These are phyloP conservation scores for Schizopora paradoxa DNA, from an alignment of 1,284 basidiomycete genomes.

Conservation along the genomic window DNA sequence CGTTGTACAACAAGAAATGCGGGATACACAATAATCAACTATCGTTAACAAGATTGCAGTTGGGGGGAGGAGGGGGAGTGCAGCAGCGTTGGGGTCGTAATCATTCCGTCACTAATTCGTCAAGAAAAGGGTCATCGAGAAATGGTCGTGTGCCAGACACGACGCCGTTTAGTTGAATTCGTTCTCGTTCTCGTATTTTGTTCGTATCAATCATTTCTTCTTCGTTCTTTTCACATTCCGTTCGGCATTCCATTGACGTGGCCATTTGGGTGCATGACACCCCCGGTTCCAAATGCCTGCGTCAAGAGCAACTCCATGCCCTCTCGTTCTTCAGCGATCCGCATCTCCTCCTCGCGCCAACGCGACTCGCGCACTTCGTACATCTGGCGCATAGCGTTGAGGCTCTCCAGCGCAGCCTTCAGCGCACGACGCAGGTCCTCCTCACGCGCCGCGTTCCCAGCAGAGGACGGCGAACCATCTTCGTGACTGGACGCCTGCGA, in stretches of 20 bases:
- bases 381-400: constrained; percentile 53
- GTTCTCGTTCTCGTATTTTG: too few species aligned
- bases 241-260: constrained; percentile 21
- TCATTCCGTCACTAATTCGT: too few species aligned
- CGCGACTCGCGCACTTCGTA: constrained; percentile 62
- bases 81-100: too few species aligned
- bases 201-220: too few species aligned
- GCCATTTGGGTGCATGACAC: constrained; percentile 17
- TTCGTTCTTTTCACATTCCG: too few species aligned
- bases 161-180: too few species aligned
- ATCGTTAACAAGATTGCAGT: too few species aligned
- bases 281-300: constrained; percentile 50
- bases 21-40: too few species aligned
- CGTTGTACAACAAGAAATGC: too few species aligned
- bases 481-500: constrained; percentile 37
- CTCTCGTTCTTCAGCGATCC: constrained; percentile 61
- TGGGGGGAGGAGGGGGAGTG: too few species aligned
- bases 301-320: constrained; percentile 55
- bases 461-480: constrained; percentile 47
- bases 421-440: constrained; percentile 60
- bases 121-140: too few species aligned
- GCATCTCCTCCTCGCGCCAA: constrained; percentile 64
- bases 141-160: too few species aligned
- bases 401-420: constrained; percentile 58
- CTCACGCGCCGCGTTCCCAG: constrained; percentile 46